These are phyloP conservation scores for Mycena metata DNA, from an alignment of 768 basidiomycete species.

Conservation along the genomic window DNA sequence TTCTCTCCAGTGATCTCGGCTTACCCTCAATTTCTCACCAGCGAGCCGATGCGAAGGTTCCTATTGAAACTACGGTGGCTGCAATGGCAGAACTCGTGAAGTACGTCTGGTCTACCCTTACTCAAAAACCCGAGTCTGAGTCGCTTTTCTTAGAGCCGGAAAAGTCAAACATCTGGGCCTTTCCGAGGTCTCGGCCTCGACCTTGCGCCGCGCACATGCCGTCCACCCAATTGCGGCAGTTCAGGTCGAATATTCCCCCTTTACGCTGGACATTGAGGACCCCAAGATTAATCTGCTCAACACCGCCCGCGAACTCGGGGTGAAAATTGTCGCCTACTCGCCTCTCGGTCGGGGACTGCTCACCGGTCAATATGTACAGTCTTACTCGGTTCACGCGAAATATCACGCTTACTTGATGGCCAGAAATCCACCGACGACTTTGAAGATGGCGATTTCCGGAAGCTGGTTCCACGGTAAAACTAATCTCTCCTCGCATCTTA, in stretches of 20 bases:
- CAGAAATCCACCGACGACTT: constrained; percentile 50
- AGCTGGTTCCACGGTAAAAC: constrained; percentile 48
- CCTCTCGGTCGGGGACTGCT: constrained; percentile 56
- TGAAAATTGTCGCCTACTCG: constrained; percentile 54
- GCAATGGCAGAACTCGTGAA: constrained; percentile 29
- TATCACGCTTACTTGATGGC: too few species aligned
- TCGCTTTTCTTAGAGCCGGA: constrained; percentile 44
- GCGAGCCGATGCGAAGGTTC: constrained; percentile 27
- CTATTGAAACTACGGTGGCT: constrained; percentile 36
- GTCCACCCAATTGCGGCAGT: constrained; percentile 52
- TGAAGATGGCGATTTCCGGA: constrained; percentile 44
- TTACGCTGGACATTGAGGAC: constrained; percentile 46
- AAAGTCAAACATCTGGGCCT: constrained; percentile 54
- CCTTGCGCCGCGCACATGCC: constrained; percentile 52
- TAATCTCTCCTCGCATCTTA: too few species aligned
- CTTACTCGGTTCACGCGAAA: too few species aligned
- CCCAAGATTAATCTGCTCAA: constrained; percentile 44
- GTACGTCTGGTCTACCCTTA: not conserved
- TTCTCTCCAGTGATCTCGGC: too few species aligned
- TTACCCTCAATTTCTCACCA: not conserved
- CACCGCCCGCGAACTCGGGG: constrained; percentile 51
- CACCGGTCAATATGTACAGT: constrained; percentile 51
- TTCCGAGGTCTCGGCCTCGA: constrained; percentile 49
- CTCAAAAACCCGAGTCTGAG: too few species aligned
- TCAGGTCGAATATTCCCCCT: constrained; percentile 55